Conservation (phyloP, 2,329 filamentous ascomycete genomes). For the Neopestalotiopsis clavispora region DNA sequence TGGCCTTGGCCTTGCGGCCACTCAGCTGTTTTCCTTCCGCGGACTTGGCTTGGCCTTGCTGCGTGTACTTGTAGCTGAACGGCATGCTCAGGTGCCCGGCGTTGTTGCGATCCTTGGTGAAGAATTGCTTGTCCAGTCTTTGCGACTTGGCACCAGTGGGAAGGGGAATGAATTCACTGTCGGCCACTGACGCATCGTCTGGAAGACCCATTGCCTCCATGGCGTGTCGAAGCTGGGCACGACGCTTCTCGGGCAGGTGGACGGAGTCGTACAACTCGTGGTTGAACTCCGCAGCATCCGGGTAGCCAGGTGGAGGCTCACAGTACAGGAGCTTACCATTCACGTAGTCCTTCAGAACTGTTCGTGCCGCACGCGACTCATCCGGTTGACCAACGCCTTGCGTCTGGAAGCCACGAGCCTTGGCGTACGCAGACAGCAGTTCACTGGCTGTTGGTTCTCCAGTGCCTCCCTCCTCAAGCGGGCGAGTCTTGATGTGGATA, state of each 20-base stretch:
- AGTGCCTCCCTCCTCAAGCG: conserved; percentile 90
- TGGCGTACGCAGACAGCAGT: conserved; percentile 83
- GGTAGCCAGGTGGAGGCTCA: conserved; percentile 78
- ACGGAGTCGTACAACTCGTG: conserved; percentile 82
- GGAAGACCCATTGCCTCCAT: conserved; percentile 51
- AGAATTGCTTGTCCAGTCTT: conserved; percentile 88
- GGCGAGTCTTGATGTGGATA: conserved; percentile 81
- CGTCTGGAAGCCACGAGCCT: conserved; percentile 87
- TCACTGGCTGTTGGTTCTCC: conserved; percentile 86
- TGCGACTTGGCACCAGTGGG: conserved; percentile 74
- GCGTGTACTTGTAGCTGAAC: conserved; percentile 87
- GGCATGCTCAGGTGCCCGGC: conserved; percentile 76
- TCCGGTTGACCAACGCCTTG: conserved; percentile 90
- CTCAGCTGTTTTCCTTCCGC: conserved; percentile 70
- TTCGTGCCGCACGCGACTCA: conserved; percentile 87
- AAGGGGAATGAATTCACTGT: conserved; percentile 54
- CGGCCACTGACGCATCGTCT: conserved; percentile 38
- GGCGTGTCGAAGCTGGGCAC: conserved; percentile 63
- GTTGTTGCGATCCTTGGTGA: conserved; percentile 55
- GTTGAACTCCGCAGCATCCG: conserved; percentile 82
- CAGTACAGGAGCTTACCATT: conserved; percentile 94
- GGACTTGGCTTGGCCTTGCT: conserved; percentile 66
- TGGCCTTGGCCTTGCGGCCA: conserved; percentile 80
- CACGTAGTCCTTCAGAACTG: conserved; percentile 95
- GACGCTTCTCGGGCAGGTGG: conserved; percentile 82